A percentile compares a stretch with the other conserved stretches of the same genome.
phyloP scores from a whole-genome alignment of 2,329 filamentous ascomycete genomes.

The Ophiosphaerella korrae region DNA sequence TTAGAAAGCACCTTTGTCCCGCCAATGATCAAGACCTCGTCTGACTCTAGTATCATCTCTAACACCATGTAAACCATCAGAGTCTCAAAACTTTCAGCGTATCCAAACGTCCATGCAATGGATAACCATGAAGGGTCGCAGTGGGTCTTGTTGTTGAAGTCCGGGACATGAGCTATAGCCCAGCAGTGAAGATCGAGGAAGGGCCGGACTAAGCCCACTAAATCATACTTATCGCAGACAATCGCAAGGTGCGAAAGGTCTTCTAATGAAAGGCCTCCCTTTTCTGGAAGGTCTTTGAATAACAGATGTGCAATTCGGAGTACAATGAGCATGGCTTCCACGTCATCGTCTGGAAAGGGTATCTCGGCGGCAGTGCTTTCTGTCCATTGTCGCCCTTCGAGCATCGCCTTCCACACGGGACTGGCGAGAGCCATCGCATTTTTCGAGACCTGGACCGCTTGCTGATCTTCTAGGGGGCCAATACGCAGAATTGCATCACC shows the following conservation, averaged over 20 bases:
- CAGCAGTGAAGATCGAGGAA: conserved; percentile 12
- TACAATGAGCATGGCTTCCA: conserved; percentile 21
- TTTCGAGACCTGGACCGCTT: conserved; percentile 17
- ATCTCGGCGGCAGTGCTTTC: conserved; percentile 26
- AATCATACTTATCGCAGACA: conserved; percentile 40
- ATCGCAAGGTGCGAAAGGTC: conserved; percentile 31
- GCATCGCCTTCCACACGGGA: conserved; percentile 26
- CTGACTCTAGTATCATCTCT: conserved; percentile 5
- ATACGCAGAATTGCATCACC: conserved; percentile 13
- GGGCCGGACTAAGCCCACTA: conserved; percentile 28
- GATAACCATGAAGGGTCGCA: conserved; percentile 16
- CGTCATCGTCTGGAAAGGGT: conserved; percentile 16
- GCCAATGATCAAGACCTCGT: conserved; percentile 1
- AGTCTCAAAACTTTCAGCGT: conserved; percentile 13
- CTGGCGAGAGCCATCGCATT: conserved; percentile 20
- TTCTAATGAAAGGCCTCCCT: conserved; percentile 17
- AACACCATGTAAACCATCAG: conserved; percentile 10
- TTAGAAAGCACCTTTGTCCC: conserved; percentile 4
- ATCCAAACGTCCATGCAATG: conserved; percentile 23
- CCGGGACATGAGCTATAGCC: conserved; percentile 9
- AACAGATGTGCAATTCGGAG: conserved; percentile 37
- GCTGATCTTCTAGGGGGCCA: conserved; percentile 7
- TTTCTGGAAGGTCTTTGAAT: conserved; percentile 23
- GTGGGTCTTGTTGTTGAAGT: conserved; percentile 2
- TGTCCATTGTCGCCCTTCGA: conserved; percentile 10